Evolutionary conservation across 2,329 filamentous ascomycete species (phyloP), one percentile per base, ranked within the genome.

Genomic region (Phyllosticta citrichinensis): DNA sequence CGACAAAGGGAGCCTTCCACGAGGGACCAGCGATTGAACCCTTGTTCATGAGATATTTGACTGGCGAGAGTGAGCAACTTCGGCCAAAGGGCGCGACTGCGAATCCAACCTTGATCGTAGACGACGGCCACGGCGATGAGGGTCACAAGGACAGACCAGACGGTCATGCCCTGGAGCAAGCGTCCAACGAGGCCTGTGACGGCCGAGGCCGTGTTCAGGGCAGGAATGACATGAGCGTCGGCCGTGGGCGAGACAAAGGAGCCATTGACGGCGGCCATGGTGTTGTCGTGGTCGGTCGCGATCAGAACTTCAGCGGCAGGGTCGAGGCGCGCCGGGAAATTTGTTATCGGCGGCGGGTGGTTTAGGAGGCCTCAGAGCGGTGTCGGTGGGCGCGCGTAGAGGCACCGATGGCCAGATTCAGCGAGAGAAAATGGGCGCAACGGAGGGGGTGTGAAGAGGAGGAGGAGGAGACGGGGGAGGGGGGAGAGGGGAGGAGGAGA

Each of bases 71-170:
- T 70, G 57, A 69, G 66, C 62, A 47, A 27, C 19, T 9, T 24
- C 54, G 10, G n/a, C 35, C 54, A 24, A n/a, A 20, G n/a, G 4
- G 33, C 54, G 14, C 24, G 14, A 54, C 4, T 14, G 24, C 27
- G 9, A 25, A 40, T 81, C 89, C 74, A 80, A 96, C 93, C 80
- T 79, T 97, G 93, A 76, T 97, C 93, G 74, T 97, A 97, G 63
- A 86, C 82, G 62, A 96, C 83, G 59, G 87, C 83, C 9, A 88
- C 69, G 35, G 87, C 78, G 61, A 97, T 72, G 57, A 94, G 64
- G 17, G 89, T 89, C 66, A 92, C 72, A 35, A 88, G 67, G 65
- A 91, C 79, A 64, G 87, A 86, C 61, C 27, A 71, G 62, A 63
- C 67, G 47, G 62, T 72, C 64, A 73, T 59, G 63, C 68, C 66